phyloP scores from a whole-genome alignment of 1,139 yeast species.

The Meyerozyma athensensis region DNA sequence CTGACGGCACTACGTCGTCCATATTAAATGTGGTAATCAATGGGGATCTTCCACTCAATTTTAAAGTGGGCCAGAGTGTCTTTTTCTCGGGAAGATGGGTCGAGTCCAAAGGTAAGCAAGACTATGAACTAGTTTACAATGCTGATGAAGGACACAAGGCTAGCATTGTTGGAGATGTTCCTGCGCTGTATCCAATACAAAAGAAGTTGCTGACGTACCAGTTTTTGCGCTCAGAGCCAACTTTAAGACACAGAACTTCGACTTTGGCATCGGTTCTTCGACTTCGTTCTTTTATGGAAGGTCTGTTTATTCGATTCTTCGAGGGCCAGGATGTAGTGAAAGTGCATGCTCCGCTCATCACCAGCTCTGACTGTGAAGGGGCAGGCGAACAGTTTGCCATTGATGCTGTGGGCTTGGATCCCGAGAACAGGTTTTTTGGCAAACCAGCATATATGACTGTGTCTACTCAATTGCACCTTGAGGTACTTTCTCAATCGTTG shows the following conservation, averaged over 20 bases:
- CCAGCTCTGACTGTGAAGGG: conserved; percentile 95
- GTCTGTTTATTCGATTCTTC: conserved; percentile 52
- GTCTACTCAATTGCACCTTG: conserved; percentile 88
- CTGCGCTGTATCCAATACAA: conserved; percentile 72
- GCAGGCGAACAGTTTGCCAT: conserved; percentile 85
- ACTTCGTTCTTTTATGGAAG: conserved; percentile 65
- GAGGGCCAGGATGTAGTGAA: conserved; percentile 52
- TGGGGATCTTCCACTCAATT: conserved; percentile 27
- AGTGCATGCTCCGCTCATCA: conserved; percentile 80
- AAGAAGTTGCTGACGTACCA: conserved; percentile 68
- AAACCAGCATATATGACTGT: conserved; percentile 72
- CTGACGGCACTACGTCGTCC: conserved; percentile 65
- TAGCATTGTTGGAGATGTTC: conserved; percentile 48
- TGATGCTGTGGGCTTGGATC: conserved; percentile 24
- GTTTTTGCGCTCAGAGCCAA: conserved; percentile 64
- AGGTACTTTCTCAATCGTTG: conserved; percentile 69
- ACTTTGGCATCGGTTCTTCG: conserved; percentile 64
- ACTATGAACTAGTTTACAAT: conserved; percentile 27
- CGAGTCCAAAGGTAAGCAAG: conserved; percentile 31
- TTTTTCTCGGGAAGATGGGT: conserved; percentile 29
- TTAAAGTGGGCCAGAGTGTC: conserved; percentile 42
- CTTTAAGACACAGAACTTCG: conserved; percentile 72
- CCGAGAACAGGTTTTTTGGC: conserved; percentile 53
- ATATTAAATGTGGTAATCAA: conserved; percentile 56
- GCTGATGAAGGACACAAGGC: conserved; percentile 20